Base-by-base conservation (phyloP, 805 yeast genomes). In the Cyberlindnera bimundalis region DNA sequence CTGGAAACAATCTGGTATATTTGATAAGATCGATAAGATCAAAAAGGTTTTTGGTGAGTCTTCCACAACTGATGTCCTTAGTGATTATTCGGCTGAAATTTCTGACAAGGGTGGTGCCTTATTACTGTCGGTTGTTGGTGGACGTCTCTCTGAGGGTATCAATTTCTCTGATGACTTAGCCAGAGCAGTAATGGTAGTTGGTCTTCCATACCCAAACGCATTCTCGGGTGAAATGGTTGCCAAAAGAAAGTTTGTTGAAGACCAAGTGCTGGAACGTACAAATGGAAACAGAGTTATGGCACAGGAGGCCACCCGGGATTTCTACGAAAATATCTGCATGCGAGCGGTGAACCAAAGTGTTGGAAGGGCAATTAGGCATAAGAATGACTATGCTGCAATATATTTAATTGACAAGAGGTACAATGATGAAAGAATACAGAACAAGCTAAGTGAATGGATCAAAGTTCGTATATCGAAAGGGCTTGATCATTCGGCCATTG, bases 101-200 rank as follows among this genome's bases (percentile, higher is more conserved):
- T 38, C 50, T 3, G 33, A 24, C 23, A 54, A 59, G 0, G 48
- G 56, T 5, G 91, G 93, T 2, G 90, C 95, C 0, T 51, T 84
- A 2, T 60, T 90, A 5, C 66, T 91, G 21, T 79, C 96, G 0
- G 96, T 91, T 1, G 95, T 91, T 13, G 96, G 96, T 2, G 98
- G 97, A 0, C 83, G 83, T 55, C 70, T 90, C 64, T 86, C 96
- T 0, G 98, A 90, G 60, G 98, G 98, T 5, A 91, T 90, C 31
- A 90, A 90, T 57, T 90, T 91, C 59, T 76, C 90, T 10, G 91
- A 89, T 55, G 79, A 82, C 29, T 64, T 91, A n/a, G 96, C 96
- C 1, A 68, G 97, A 43, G 89, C 86, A 0, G 90, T 91, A 0
- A 66, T 86, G 2, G 82, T 91, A 84, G 68, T 87, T 11, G 98